Conservation (phyloP, 257 asterid genomes). For the Rubia yunnanensis region DNA sequence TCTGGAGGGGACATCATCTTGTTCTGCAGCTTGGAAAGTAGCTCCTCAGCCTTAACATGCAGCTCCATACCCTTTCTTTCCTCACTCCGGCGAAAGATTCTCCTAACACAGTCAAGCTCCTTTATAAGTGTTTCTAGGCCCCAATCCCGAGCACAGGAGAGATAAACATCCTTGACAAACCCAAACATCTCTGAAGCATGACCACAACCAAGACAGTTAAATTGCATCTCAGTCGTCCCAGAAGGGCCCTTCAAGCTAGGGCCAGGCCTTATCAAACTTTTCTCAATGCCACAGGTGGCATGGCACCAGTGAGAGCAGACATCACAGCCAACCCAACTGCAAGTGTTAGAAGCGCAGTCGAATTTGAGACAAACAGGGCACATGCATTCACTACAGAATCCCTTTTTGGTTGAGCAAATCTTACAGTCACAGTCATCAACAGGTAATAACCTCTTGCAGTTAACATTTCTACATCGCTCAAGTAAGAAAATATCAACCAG, state of each 20-base stretch:
- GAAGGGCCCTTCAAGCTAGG: slow-evolving; percentile 53
- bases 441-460: slow-evolving; percentile 62
- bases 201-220: slow-evolving; percentile 77
- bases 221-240: slow-evolving; percentile 72
- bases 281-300: slow-evolving; percentile 66
- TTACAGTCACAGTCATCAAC: slow-evolving; percentile 84
- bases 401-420: slow-evolving; percentile 66
- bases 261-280: slow-evolving; percentile 66
- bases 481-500: slow-evolving; percentile 64
- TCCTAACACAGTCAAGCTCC: slow-evolving; percentile 77
- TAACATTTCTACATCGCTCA: slow-evolving; percentile 71
- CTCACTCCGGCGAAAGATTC: slow-evolving; percentile 59
- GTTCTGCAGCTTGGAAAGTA: slow-evolving; percentile 48
- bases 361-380: slow-evolving; percentile 81
- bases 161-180: slow-evolving; percentile 71
- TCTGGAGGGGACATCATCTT: slow-evolving; percentile 60
- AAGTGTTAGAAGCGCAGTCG: slow-evolving; percentile 72
- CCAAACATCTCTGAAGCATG: slow-evolving; percentile 93
- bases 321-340: slow-evolving; percentile 97
- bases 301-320: slow-evolving; percentile 91
- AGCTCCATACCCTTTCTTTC: slow-evolving; percentile 75
- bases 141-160: slow-evolving; percentile 73
- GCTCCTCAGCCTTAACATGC: slow-evolving; percentile 57
- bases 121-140: slow-evolving; percentile 44
- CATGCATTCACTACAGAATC: slow-evolving; percentile 95